These are phyloP conservation scores for Colletotrichum sidae DNA, from an alignment of 2,329 filamentous ascomycete genomes.

Conservation along the genomic window DNA sequence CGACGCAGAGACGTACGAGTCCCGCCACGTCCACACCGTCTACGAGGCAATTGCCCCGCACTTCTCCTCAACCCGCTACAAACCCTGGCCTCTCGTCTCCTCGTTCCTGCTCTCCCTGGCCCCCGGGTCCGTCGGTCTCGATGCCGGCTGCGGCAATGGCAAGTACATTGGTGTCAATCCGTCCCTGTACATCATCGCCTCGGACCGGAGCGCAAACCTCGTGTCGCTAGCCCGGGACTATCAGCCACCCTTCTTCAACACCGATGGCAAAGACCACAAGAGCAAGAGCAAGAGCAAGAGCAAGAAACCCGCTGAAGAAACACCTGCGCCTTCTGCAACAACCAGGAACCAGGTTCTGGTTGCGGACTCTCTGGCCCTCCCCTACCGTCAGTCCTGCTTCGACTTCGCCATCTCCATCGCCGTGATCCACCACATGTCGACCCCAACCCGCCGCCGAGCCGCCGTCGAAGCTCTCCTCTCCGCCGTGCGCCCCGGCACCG, in stretches of 20 bases:
- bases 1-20: slow-evolving; percentile 75
- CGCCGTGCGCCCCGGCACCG: slow-evolving; percentile 70
- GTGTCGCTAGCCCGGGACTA: slow-evolving; percentile 58
- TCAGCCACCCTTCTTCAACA: slow-evolving; percentile 31
- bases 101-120: slow-evolving; percentile 76
- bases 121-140: slow-evolving; percentile 83
- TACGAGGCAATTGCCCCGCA: slow-evolving; percentile 90
- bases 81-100: slow-evolving; percentile 93
- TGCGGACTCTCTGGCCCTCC: slow-evolving; percentile 85
- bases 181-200: slow-evolving; percentile 82
- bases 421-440: slow-evolving; percentile 93
- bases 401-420: slow-evolving; percentile 97
- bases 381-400: slow-evolving; percentile 70
- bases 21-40: slow-evolving; percentile 87
- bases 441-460: slow-evolving; percentile 75
- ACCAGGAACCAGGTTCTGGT: slow-evolving; percentile 70
- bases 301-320: not conserved
- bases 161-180: slow-evolving; percentile 90
- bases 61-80: slow-evolving; percentile 83
- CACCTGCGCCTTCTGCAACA: slow-evolving; percentile 3
- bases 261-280: slow-evolving; percentile 14
- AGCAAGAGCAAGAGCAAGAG: slow-evolving; percentile 35
- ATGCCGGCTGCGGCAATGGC: slow-evolving; percentile 96
- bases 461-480: slow-evolving; percentile 79
- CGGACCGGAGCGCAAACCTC: slow-evolving; percentile 78